These are phyloP conservation scores for Jaenimonas drosophilae DNA, from an alignment of 208 protist genomes.

Conservation along the genomic window DNA sequence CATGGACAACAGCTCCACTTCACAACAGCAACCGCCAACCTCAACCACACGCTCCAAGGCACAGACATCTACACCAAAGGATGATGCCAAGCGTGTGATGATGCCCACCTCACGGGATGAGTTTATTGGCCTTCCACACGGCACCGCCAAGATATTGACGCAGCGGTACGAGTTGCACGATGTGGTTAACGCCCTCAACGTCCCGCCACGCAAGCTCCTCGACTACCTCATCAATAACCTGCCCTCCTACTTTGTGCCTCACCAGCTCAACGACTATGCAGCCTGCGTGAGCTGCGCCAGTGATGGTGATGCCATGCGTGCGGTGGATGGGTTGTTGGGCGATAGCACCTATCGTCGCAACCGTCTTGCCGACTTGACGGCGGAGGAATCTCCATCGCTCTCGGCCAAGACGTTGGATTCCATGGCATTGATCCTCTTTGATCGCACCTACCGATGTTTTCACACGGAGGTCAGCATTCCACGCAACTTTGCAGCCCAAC, in stretches of 20 bases:
- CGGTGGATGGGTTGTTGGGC: constrained; percentile 10
- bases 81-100: too few species aligned
- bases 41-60: too few species aligned
- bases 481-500: constrained; percentile 36
- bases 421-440: constrained; percentile 35
- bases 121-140: constrained; percentile 68
- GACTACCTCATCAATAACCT: constrained; percentile 75
- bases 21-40: too few species aligned
- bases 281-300: constrained; percentile 40
- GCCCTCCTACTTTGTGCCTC: constrained; percentile 36
- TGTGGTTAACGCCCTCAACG: constrained; percentile 40
- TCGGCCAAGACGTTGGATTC: too few species aligned
- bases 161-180: constrained; percentile 59
- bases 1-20: too few species aligned
- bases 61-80: too few species aligned
- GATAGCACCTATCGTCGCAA: constrained; percentile 7
- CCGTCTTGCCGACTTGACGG: neutral
- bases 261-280: constrained; percentile 43
- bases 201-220: constrained; percentile 43
- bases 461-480: constrained; percentile 47
- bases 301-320: constrained; percentile 34
- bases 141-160: constrained; percentile 64
- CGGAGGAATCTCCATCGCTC: too few species aligned
- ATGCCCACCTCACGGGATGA: constrained; percentile 43
- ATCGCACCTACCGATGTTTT: constrained; percentile 22